Evolutionary conservation across 2,329 filamentous ascomycete species (phyloP), one percentile per base, ranked within the genome.

Genomic region (Sclerotinia trifoliorum): DNA sequence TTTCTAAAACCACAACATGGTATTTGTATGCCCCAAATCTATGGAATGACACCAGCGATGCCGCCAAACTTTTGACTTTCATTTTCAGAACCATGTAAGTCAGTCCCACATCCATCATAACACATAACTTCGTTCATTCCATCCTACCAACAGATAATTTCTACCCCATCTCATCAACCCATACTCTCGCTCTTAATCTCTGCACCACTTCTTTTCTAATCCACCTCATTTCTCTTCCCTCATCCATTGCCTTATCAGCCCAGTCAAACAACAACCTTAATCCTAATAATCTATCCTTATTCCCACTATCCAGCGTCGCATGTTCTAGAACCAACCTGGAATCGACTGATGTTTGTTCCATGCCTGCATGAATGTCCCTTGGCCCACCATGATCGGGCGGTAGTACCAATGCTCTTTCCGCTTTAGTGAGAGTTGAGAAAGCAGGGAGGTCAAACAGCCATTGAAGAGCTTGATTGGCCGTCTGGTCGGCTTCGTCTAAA

Each of bases 221-320:
- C 85, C 86, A 88, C 70, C 78, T 79, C 75, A 81, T 72, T 68
- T 77, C 78, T 54, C 78, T 81, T 68, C 79, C 78, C 62, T 80
- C 78, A 70, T 72, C 74, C 51, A 78, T 77, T 69, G 78, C 75
- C 62, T 76, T 77, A 77, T 90, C 87, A n/a, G 87, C 82, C 87
- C 89, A 91, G 67, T 84, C 84, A 76, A 91, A 90, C 70, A 92
- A 77, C 5, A 89, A 75, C 69, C 83, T 82, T 71, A 92, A 75
- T 75, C 89, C 87, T 82, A 86, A 85, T 61, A 92, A 74, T 54
- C 83, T 80, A 75, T 90, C 86, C 63, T 81, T 80, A 60, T 85
- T 80, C 69, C 81, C 80, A 67, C 83, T 83, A 1, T 77, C 70
- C 71, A 80, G 71, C n/a, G 77, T 79, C 11, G 80, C 83, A 65